A percentile compares a stretch with the other conserved stretches of the same genome.
These are phyloP conservation scores for Phytophthora sansomeana DNA, from an alignment of 352 stramenopile species.

Conservation along the genomic window DNA sequence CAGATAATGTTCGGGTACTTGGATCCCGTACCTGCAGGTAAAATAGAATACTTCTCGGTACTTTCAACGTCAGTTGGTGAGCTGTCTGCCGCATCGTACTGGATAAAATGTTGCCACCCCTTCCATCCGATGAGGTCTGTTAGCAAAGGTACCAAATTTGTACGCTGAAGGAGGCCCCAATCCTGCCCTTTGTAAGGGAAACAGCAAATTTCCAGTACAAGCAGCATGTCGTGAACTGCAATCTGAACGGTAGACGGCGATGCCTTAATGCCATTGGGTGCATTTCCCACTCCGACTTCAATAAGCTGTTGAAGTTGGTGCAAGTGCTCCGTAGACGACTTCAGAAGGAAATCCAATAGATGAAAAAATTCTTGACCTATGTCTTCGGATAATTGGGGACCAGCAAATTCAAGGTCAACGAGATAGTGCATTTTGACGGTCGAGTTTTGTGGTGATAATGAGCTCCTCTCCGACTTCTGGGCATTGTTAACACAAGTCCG, in stretches of 20 bases:
- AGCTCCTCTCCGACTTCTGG: background rate
- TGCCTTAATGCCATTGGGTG: slow-evolving; percentile 23
- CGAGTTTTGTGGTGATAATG: slow-evolving; percentile 17
- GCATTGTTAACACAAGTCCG: slow-evolving; percentile 29
- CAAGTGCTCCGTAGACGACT: slow-evolving; percentile 50
- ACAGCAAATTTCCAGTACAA: slow-evolving; percentile 81
- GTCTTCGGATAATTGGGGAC: slow-evolving; percentile 40
- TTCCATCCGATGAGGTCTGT: slow-evolving; percentile 81
- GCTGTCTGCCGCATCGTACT: slow-evolving; percentile 60
- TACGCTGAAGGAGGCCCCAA: slow-evolving; percentile 67
- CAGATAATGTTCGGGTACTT: slow-evolving; percentile 81
- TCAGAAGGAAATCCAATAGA: slow-evolving; percentile 64
- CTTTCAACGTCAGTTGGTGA: slow-evolving; percentile 35
- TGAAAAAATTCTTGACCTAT: slow-evolving; percentile 77
- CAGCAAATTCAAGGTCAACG: slow-evolving; percentile 74
- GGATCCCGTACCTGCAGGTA: slow-evolving; percentile 60
- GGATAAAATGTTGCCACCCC: slow-evolving; percentile 74
- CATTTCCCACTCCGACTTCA: slow-evolving; percentile 19
- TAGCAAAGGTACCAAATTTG: slow-evolving; percentile 67
- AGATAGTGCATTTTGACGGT: slow-evolving; percentile 83
- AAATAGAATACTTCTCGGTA: slow-evolving; percentile 56
- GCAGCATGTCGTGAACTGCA: slow-evolving; percentile 72
- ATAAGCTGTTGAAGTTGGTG: slow-evolving; percentile 47
- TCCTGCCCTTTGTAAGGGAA: slow-evolving; percentile 75
- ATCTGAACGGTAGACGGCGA: slow-evolving; percentile 45